Conservation (phyloP, 2,329 filamentous ascomycete species). For the Aspergillus intermedius region DNA sequence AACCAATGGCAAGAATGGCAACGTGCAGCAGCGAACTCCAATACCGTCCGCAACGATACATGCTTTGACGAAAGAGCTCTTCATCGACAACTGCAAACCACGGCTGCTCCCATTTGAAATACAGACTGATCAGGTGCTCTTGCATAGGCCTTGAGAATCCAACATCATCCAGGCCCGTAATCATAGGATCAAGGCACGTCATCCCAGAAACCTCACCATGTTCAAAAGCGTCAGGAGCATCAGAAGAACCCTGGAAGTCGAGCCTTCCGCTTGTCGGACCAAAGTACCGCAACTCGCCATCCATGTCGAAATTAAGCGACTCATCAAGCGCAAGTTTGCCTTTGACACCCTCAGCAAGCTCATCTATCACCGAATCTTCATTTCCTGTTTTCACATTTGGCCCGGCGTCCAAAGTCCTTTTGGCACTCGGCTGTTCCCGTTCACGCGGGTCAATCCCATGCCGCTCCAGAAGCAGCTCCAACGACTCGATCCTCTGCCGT, state of each 20-base stretch:
- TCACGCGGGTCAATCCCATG: constrained; percentile 27
- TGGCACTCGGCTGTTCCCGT: constrained; percentile 9
- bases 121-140: constrained; percentile 27
- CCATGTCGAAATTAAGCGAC: constrained; percentile 29
- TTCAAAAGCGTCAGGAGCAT: neutral
- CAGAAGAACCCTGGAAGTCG: constrained; percentile 18
- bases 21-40: constrained; percentile 27
- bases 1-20: constrained; percentile 30
- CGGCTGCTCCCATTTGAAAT: constrained; percentile 34
- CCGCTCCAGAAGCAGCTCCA: constrained; percentile 24
- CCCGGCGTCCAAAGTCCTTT: neutral
- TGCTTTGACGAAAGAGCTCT: constrained; percentile 26
- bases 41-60: constrained; percentile 20
- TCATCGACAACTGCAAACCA: constrained; percentile 34
- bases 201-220: neutral
- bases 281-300: constrained; percentile 32
- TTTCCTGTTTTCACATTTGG: neutral
- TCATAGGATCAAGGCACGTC: neutral
- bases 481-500: constrained; percentile 24
- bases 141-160: constrained; percentile 18
- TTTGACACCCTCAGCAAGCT: constrained; percentile 20
- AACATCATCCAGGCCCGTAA: neutral
- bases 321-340: constrained; percentile 31
- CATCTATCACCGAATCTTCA: neutral
- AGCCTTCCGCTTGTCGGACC: constrained; percentile 32